Base-by-base conservation (phyloP, 805 yeast species). In the Suhomyces sp. region DNA sequence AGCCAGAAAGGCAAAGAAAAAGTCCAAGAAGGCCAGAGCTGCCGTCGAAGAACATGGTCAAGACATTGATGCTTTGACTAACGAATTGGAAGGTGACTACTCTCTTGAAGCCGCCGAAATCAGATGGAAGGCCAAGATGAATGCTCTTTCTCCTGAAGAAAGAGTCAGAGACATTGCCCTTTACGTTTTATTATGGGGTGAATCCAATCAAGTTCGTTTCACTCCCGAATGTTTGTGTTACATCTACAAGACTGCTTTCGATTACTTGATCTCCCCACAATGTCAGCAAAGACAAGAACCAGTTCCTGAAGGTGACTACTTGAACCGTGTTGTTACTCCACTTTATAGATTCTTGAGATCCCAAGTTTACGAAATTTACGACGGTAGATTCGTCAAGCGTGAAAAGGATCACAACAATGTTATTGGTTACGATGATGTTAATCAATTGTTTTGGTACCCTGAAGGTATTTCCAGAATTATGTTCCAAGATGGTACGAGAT, bases 391-490 rank as follows among this genome's bases (percentile, higher is more conserved):
- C 50, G 82, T 84, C 42, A 84, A 84, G 63, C 82, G 95, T 68
- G 93, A 85, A 70, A 80, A 70, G 57, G 95, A 85, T 60, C 95
- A 85, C 65, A 81, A 81, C 66, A 70, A 79, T 47, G 70, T 85
- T 45, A 76, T 85, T 53, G 95, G 98, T 63, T 93, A 93, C 63
- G 99, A 93, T 71, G 99, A 93, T 72, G 95, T 93, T 42, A 93
- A 93, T 66, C 99, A 93, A 74, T 76, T 93, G 52, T 93, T 95
- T 70, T 93, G 99, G 99, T 93, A 95, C 68, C 97, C 98, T 31
- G 98, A 95, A 69, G 99, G 98, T 75, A 85, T 93, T 47, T 82
- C 95, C 41, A 83, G 93, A 66, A 90, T 93, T 52, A 77, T 83
- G 33, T 77, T 91, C 53, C 93, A 84, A 58, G 98, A 93, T 59